phyloP scores from a whole-genome alignment of 1,139 yeast species.

The Suzukiozyma palmioleophila region DNA sequence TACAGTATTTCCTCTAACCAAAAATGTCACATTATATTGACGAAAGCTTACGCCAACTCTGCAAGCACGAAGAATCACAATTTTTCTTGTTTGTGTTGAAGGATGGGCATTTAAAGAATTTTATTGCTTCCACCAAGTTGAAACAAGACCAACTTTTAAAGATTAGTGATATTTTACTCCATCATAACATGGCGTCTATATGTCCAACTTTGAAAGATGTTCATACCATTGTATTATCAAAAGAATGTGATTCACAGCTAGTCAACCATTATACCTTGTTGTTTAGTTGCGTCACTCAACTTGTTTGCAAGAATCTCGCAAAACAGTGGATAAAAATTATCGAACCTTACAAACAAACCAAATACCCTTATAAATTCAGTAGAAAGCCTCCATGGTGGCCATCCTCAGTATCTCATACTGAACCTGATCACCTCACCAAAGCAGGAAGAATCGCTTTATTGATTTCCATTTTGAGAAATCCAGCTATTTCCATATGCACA shows the following conservation, averaged over 20 bases:
- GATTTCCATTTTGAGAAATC: slow-evolving; percentile 34
- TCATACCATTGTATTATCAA: background rate
- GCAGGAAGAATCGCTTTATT: slow-evolving; percentile 49
- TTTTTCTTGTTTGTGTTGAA: background rate
- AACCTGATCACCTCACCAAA: slow-evolving; percentile 71
- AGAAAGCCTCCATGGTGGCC: slow-evolving; percentile 75
- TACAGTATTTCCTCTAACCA: background rate
- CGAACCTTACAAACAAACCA: slow-evolving; percentile 66
- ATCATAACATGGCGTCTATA: slow-evolving; percentile 9
- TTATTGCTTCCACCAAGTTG: background rate
- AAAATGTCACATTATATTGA: too few relatives aligned
- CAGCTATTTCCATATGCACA: slow-evolving; percentile 17
- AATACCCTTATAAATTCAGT: slow-evolving; percentile 58
- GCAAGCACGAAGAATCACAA: background rate
- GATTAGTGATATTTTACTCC: slow-evolving; percentile 10
- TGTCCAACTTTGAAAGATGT: slow-evolving; percentile 11
- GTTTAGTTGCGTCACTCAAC: slow-evolving; percentile 32
- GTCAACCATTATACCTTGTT: slow-evolving; percentile 3
- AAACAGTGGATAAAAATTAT: slow-evolving; percentile 63
- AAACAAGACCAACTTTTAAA: slow-evolving; percentile 9
- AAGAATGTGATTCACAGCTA: background rate
- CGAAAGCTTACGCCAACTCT: background rate
- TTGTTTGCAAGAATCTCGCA: slow-evolving; percentile 56
- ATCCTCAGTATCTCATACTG: slow-evolving; percentile 49
- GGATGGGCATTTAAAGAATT: background rate